phyloP scores from a whole-genome alignment of 495 filamentous ascomycete genomes.

The Haplographium delicatum region DNA sequence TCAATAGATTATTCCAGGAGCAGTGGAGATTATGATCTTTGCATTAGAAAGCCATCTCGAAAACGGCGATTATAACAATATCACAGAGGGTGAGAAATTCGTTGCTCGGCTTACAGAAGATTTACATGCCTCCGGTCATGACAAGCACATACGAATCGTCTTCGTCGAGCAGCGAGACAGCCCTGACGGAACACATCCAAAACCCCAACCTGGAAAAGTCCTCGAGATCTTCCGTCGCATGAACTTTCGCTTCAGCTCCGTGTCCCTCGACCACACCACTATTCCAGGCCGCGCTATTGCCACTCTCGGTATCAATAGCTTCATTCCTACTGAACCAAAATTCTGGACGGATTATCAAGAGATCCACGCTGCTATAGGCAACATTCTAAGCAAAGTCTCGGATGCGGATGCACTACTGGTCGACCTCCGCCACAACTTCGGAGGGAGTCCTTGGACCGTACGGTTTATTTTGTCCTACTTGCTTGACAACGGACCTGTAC shows the following conservation, averaged over 20 bases:
- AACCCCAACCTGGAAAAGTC: not conserved
- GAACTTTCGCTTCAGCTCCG: conserved; percentile 2
- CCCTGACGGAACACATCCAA: not conserved
- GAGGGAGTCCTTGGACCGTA: not conserved
- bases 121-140: not conserved
- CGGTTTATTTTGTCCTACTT: conserved; percentile 8
- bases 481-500: not conserved
- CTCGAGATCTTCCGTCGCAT: not conserved
- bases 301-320: not conserved
- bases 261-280: not conserved
- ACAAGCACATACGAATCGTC: not conserved
- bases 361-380: not conserved
- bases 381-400: not conserved
- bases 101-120: not conserved
- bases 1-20: not conserved
- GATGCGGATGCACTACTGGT: conserved; percentile 7
- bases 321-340: not conserved
- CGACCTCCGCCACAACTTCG: conserved; percentile 1
- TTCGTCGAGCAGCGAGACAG: not conserved
- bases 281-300: conserved; percentile 4
- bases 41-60: not conserved
- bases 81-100: not conserved
- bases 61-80: not conserved
- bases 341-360: not conserved
- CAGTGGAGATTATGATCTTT: not conserved